phyloP scores from a whole-genome alignment of 768 basidiomycete species.

The Auriscalpium vulgare region DNA sequence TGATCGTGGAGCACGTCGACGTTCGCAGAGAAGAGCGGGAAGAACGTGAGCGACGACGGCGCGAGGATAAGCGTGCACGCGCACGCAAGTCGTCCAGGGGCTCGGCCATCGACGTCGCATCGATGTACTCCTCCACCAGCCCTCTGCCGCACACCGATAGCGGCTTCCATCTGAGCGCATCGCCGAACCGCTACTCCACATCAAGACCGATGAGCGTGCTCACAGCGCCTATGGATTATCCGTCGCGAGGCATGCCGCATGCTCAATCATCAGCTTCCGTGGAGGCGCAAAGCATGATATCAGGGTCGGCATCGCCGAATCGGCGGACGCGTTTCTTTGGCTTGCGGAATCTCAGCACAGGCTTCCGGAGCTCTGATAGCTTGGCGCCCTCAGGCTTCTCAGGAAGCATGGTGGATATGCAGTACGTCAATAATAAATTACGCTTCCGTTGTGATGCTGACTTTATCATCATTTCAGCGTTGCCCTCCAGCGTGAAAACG shows the following conservation, averaged over 20 bases:
- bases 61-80: constrained; percentile 48
- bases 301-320: constrained; percentile 40
- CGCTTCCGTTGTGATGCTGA: constrained; percentile 1
- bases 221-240: constrained; percentile 45
- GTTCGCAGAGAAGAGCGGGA: constrained; percentile 74
- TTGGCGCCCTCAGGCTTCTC: constrained; percentile 74
- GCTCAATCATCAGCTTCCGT: constrained; percentile 75
- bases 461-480: constrained; percentile 38
- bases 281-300: constrained; percentile 68
- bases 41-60: constrained; percentile 59
- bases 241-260: constrained; percentile 50
- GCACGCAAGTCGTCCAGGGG: constrained; percentile 69
- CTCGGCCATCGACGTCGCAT: constrained; percentile 63
- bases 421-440: constrained; percentile 43
- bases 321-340: constrained; percentile 73
- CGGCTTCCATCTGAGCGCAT: constrained; percentile 39
- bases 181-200: constrained; percentile 15
- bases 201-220: constrained; percentile 52
- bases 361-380: constrained; percentile 77
- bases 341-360: constrained; percentile 58
- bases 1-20: constrained; percentile 85
- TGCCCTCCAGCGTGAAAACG: constrained; percentile 63
- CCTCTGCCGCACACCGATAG: constrained; percentile 47
- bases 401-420: constrained; percentile 90
- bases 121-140: constrained; percentile 63